Base-by-base conservation (phyloP, 352 stramenopile species). In the Phytopythium aichiense region DNA sequence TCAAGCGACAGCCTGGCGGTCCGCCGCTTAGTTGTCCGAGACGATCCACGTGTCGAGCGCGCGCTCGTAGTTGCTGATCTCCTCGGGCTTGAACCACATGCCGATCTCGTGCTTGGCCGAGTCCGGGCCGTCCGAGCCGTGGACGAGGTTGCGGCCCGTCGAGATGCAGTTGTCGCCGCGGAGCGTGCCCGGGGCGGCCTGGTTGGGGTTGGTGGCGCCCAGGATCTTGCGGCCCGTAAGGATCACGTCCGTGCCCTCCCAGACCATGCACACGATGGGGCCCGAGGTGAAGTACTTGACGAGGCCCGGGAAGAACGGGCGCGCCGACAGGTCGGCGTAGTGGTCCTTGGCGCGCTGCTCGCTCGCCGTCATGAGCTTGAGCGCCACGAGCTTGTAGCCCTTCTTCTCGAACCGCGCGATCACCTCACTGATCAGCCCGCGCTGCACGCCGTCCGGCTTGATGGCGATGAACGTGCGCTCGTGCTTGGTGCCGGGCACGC, bases 381-480 rank as follows among this genome's bases (percentile, higher is more conserved):
- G 72, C 20, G 81, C 93, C 46, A 97, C 89, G 64, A 96, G 85
- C 77, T 98, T 98, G 89, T 98, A 98, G 63, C 95, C 95, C 76
- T 97, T 96, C 75, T 97, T 97, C 76, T 98, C 93, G 68, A 98
- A 98, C 65, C 95, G 86, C 59, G 64, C 87, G 74, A 98, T 98
- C 50, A 98, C 96, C 66, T 98, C 91, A 63, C 87, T 92, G 69
- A 98, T 84, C 35, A 98, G 79, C 37, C 88, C 92, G 57, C 95
- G 86, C 79, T 98, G 88, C 53, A 98, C 95, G 57, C 90, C 95
- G 70, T 98, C 93, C 8, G 95, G 93, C 84, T 98, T 98, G 69
- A 97, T 93, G 38, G 92, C 92, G 63, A 98, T 94, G 78, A 98
- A 98, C 54, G 93, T 98, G 67, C 92, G 87, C 76, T 98, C 95